Evolutionary conservation across 2,329 filamentous ascomycete genomes (phyloP).

Genomic region (Botrytis squamosa): DNA sequence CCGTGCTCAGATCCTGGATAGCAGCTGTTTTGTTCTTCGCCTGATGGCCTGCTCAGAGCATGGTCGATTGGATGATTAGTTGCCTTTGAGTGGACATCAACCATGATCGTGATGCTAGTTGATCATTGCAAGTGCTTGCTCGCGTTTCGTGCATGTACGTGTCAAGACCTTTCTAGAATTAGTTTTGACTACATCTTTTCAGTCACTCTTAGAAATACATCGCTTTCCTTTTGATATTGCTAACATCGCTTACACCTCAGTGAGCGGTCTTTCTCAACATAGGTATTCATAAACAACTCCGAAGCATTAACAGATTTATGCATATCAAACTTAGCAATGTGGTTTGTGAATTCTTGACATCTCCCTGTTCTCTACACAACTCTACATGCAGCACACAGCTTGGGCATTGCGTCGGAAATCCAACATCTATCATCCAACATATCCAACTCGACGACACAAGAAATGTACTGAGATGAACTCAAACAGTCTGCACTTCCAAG

Average conservation of each 20-base stretch:
- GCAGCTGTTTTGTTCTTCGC: not conserved
- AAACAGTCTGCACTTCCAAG: not conserved
- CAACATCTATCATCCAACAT: not conserved
- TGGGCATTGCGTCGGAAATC: not conserved
- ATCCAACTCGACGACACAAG: not conserved
- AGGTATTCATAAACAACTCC: not conserved
- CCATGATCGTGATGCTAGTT: not conserved
- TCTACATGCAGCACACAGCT: too few species aligned
- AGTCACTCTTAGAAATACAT: not conserved
- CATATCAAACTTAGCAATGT: not conserved
- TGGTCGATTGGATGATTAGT: not conserved
- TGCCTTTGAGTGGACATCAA: not conserved
- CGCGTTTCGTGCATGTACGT: not conserved
- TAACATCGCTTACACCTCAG: not conserved
- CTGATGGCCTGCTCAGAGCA: not conserved
- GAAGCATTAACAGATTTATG: not conserved
- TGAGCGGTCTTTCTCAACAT: not conserved
- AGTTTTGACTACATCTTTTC: not conserved
- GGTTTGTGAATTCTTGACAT: not conserved
- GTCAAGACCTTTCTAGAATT: not conserved
- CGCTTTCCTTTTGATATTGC: not conserved
- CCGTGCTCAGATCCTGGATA: not conserved
- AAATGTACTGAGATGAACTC: not conserved
- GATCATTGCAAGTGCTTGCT: not conserved
- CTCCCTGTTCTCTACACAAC: not conserved